Conservation (phyloP, 108 stramenopile species). For the Stephanodiscus triporus region DNA sequence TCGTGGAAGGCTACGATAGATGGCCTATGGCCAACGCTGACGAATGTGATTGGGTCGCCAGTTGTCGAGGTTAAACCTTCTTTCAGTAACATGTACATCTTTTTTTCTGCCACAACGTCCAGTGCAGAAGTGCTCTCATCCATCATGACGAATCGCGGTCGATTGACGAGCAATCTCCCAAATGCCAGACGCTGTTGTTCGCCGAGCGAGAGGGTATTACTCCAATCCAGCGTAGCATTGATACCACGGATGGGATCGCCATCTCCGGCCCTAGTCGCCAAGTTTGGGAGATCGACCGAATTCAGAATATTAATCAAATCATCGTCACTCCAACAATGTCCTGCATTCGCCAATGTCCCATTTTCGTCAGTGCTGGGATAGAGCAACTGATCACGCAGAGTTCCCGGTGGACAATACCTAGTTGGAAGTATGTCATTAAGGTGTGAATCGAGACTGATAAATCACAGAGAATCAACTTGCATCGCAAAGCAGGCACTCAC, state of each 20-base stretch:
- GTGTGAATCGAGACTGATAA: neutral
- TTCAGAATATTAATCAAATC: slow-evolving; percentile 40
- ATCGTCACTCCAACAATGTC: slow-evolving; percentile 45
- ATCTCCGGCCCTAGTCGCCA: slow-evolving; percentile 55
- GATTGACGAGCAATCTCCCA: slow-evolving; percentile 64
- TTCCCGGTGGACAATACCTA: slow-evolving; percentile 80
- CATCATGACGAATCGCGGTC: slow-evolving; percentile 67
- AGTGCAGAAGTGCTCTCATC: slow-evolving; percentile 83
- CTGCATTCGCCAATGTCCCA: slow-evolving; percentile 10
- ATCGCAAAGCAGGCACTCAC: neutral
- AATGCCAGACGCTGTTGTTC: slow-evolving; percentile 83
- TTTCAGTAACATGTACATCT: slow-evolving; percentile 69
- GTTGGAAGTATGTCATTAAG: neutral
- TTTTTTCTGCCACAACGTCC: slow-evolving; percentile 66
- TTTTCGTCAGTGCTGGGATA: slow-evolving; percentile 60
- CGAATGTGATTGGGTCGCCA: slow-evolving; percentile 43
- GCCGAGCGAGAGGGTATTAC: slow-evolving; percentile 69
- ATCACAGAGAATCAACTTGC: neutral
- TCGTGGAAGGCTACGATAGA: slow-evolving; percentile 70
- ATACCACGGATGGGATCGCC: slow-evolving; percentile 50
- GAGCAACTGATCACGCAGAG: slow-evolving; percentile 76
- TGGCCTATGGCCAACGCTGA: slow-evolving; percentile 87
- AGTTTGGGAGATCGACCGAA: slow-evolving; percentile 50
- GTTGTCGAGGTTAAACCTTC: slow-evolving; percentile 11
- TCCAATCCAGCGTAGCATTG: slow-evolving; percentile 64